phyloP scores from a whole-genome alignment of 2,329 filamentous ascomycete genomes.

The Xylaria sp. region DNA sequence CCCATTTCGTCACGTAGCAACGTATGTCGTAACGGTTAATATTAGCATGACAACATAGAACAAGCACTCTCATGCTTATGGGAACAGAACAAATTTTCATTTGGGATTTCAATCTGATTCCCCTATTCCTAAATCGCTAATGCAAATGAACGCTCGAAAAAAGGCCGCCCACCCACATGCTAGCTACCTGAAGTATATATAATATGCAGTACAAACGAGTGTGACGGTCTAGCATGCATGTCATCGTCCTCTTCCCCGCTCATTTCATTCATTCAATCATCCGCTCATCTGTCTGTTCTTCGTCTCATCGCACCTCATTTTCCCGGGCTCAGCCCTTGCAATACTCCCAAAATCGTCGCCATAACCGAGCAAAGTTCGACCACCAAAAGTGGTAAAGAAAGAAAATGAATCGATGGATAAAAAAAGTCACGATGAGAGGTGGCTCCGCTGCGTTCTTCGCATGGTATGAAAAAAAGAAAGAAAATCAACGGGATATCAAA shows the following conservation, averaged over 20 bases:
- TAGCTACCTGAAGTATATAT: constrained; percentile 20
- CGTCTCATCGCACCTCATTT: constrained; percentile 15
- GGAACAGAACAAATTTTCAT: background rate
- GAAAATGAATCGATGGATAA: constrained; percentile 21
- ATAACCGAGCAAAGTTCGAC: constrained; percentile 2
- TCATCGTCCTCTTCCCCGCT: constrained; percentile 8
- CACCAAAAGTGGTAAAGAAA: constrained; percentile 32
- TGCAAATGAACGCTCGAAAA: constrained; percentile 8
- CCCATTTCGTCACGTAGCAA: too few relatives aligned
- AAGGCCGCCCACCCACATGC: background rate
- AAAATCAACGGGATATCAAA: constrained; percentile 25
- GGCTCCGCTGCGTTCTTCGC: constrained; percentile 28
- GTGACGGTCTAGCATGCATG: constrained; percentile 25
- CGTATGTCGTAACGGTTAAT: too few relatives aligned
- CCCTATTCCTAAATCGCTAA: background rate
- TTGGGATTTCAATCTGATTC: constrained; percentile 1
- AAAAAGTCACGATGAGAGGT: constrained; percentile 23
- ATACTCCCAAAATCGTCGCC: constrained; percentile 13
- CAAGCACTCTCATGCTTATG: background rate
- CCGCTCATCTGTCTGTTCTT: background rate
- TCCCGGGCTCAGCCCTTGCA: constrained; percentile 19
- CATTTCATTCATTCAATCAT: constrained; percentile 11
- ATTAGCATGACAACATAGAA: too few relatives aligned
- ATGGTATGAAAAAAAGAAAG: too few relatives aligned
- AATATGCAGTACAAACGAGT: constrained; percentile 25